Evolutionary conservation across 2,329 filamentous ascomycete species (phyloP), one percentile per base, ranked within the genome.

Genomic region (Fusarium guadeloupense): DNA sequence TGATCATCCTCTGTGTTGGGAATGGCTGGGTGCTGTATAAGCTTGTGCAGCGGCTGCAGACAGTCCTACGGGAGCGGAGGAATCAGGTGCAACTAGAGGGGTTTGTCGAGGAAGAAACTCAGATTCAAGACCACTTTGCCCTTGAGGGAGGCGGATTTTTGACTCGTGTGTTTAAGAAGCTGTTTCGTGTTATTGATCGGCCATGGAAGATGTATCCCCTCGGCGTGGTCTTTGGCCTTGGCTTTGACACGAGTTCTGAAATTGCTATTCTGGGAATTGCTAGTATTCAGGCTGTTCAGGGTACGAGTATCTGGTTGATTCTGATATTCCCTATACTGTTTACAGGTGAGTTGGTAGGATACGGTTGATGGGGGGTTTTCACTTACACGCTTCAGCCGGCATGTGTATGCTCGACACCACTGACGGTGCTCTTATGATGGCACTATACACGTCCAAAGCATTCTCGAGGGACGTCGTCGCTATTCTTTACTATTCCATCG

Each of bases 131-230:
- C 46, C 80, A 85, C 28, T 85, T 92, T 71, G 84, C 88, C 56
- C 83, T 96, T 13, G 88, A 94, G 66, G 92, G 91, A 0, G 89
- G 85, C 0, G 94, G 94, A 0, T 86, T 93, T 48, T 76, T 97
- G 33, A 88, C 90, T 21, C 80, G 81, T 1, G 72, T 95, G 2
- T 85, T 97, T 47, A 87, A 89, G 54, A 85, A 81, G 58, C 81
- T 96, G 58, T 97, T 98, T 76, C 87, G 85, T 35, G 79, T 96
- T 20, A 82, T 89, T 26, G 86, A 89, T 67, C 78, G 85, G 6
- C 90, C 91, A 0, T 98, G 94, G 94, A 98, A 98, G 75, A 97
- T 97, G 93, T 95, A 96, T 66, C 93, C 92, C 0, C 79, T 97
- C 0, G 94, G 94, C 0, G 83, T 98, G 0, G 79, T 98, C 5